Percentiles rank a stretch among this genome's conserved stretches.
phyloP scores from a whole-genome alignment of 2,329 filamentous ascomycete species.

The Aspergillus quadrilineatus region DNA sequence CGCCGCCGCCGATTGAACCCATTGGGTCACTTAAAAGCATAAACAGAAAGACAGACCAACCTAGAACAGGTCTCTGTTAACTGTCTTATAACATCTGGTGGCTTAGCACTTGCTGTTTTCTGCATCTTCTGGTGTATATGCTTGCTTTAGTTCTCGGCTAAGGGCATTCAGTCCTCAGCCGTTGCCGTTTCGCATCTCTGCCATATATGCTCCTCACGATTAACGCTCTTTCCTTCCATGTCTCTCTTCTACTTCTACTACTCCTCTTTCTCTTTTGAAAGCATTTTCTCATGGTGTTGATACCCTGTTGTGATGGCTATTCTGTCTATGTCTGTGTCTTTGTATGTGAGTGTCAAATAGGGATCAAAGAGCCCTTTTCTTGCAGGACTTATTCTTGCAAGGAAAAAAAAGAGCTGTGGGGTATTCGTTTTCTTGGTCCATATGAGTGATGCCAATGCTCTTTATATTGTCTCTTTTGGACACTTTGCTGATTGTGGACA shows the following conservation, averaged over 20 bases:
- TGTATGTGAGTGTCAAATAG: constrained; percentile 3
- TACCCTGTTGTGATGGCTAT: constrained; percentile 40
- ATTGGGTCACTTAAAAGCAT: not conserved
- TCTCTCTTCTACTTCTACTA: constrained; percentile 14
- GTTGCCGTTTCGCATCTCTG: not conserved
- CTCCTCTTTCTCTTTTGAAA: constrained; percentile 23
- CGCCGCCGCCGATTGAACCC: not conserved
- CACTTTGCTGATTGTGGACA: constrained; percentile 1
- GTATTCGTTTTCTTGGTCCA: not conserved
- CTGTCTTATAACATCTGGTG: constrained; percentile 22
- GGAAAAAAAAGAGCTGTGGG: not conserved
- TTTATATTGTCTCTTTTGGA: not conserved
- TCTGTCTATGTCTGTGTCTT: constrained; percentile 11
- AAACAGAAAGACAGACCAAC: constrained; percentile 1
- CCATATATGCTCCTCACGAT: constrained; percentile 37
- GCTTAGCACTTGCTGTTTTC: constrained; percentile 11
- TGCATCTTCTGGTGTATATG: constrained; percentile 26
- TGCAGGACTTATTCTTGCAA: not conserved
- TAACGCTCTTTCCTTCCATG: constrained; percentile 23
- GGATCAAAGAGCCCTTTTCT: constrained; percentile 9
- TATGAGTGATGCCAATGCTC: not conserved
- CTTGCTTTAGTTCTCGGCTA: constrained; percentile 25
- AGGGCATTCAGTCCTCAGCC: constrained; percentile 4
- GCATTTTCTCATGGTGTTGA: constrained; percentile 46
- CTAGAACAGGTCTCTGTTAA: constrained; percentile 3